Base-by-base conservation (phyloP, 2,329 filamentous ascomycete genomes). In the Aspergillus quadricinctus region DNA sequence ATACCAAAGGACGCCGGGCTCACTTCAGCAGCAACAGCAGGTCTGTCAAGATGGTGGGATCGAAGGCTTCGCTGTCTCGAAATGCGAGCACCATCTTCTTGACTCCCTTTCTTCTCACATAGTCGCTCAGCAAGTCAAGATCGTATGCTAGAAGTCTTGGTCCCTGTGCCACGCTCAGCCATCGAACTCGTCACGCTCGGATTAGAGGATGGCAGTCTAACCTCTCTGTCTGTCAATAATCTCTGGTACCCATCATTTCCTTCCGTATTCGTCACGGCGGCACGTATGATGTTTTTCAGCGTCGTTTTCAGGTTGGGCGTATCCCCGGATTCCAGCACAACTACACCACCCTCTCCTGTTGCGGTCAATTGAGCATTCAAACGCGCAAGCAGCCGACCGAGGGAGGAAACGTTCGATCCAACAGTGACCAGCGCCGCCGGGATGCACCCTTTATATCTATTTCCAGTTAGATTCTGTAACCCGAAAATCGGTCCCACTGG, bases 21-120 rank as follows among this genome's bases (percentile, higher is more conserved):
- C 69, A 83, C 81, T 78, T 75, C 45, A 80, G 64, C 23, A 78
- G 61, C 25, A 72, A 75, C 28, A 80, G 65, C 21, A 80, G 64
- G 58, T 80, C 78, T 17, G 71, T 72, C 43, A 80, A 58, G n/a
- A 80, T 61, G 8, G 59, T 65, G 9, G 70, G 71, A 57, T 80
- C 77, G 60, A 79, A 80, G 3, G 76, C 75, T 61, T 80, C 78
- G 40, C 75, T 77, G 57, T 80, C 77, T 35, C 71, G 70, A 35
- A 80, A 71, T 14, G 72, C 75, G 19, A 80, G 60, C 7, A 79
- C 66, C 19, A 80, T 56, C 59, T 73, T 75, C 43, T 68, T 69
- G 31, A 73, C 61, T 3, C 62, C 60, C 14, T 74, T 72, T 53
- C 67, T 69, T 52, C 72, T 65, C 10, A 76, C 68, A 59, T 76